Evolutionary conservation across 768 basidiomycete genomes (phyloP).

Genomic region (Leccinum barrowsii): DNA sequence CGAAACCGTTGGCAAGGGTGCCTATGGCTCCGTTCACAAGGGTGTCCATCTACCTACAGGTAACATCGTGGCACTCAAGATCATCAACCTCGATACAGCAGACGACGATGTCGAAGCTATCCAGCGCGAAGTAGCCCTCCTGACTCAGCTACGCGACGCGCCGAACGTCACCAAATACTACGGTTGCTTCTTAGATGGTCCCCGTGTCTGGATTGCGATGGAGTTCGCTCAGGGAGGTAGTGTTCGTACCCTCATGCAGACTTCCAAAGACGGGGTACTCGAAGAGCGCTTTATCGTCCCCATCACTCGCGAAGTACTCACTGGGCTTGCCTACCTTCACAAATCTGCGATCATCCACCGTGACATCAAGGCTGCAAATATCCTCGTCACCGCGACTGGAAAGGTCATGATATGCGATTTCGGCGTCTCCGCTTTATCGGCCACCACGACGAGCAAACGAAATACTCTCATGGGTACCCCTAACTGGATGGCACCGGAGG

Average conservation of each 20-base stretch:
- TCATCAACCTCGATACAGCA: constrained; percentile 95
- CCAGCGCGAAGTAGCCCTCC: constrained; percentile 90
- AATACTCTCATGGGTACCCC: constrained; percentile 97
- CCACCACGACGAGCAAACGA: constrained; percentile 82
- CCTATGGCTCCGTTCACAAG: constrained; percentile 94
- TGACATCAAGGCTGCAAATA: constrained; percentile 96
- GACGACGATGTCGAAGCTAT: constrained; percentile 98
- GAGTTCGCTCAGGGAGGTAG: constrained; percentile 95
- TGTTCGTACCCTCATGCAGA: constrained; percentile 90
- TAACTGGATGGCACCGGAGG: constrained; percentile 99
- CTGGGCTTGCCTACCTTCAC: constrained; percentile 87
- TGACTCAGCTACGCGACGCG: constrained; percentile 85
- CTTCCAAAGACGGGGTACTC: constrained; percentile 64
- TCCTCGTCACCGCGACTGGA: constrained; percentile 83
- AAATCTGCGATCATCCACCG: constrained; percentile 93
- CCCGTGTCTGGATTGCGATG: constrained; percentile 99
- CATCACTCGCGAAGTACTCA: constrained; percentile 85
- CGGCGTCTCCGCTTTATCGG: constrained; percentile 91
- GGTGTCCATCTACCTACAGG: constrained; percentile 82
- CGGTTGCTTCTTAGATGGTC: constrained; percentile 93
- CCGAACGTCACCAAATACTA: constrained; percentile 94
- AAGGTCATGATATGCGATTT: constrained; percentile 98
- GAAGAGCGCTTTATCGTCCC: constrained; percentile 89
- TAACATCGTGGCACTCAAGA: constrained; percentile 93
- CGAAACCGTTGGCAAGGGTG: constrained; percentile 92